Evolutionary conservation across 202 grass and related monocot species (phyloP), one percentile per base, ranked within the genome.

Genomic region (Zoysia matrella): DNA sequence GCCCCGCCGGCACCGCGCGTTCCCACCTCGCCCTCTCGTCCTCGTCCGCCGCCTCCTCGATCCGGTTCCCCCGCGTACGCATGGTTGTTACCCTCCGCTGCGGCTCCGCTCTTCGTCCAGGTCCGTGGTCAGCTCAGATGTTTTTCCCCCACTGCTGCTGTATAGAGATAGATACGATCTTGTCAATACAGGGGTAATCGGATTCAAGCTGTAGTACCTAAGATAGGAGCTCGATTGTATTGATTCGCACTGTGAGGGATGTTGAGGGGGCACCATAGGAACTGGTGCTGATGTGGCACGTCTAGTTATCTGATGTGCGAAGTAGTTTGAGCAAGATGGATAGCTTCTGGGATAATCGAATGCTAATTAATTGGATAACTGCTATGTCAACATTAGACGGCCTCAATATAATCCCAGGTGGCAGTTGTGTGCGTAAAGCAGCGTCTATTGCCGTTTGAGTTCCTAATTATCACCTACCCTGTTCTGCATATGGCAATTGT

Each of bases 81-180:
- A 52, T 14, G 62, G 44, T 52, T 54, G 22, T 78, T 81, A 60
- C 68, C 39, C 71, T 88, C 62, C 72, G 81, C 53, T 11, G 44
- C 67, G 11, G 39, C 51, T 47, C 73, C 73, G 72, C 45, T 0
- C 61, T 60, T 36, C 30, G 30, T 10, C 82, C 81, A 88, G 86
- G 89, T 88, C 22, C n/a, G 51, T 74, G 76, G 50, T 84, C 80
- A 75, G 55, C 30, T 1, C 70, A 11, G 75, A 51, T 76, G 48
- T 41, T 42, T 3, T 12, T 30, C 11, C 2, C 1, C 30, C 30
- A 36, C 30, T 36, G 30, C 30, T 36, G 30, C 30, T 36, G 30
- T 36, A 36, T 36, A 36, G 30, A 36, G 30, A 36, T 36, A 36
- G 30, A 36, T 1, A 36, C 30, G 30, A 36, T 36, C 30, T 36